Evolutionary conservation across 169 alveolate species (phyloP), one percentile per base, ranked within the genome.

Genomic region (Theileria parva): DNA sequence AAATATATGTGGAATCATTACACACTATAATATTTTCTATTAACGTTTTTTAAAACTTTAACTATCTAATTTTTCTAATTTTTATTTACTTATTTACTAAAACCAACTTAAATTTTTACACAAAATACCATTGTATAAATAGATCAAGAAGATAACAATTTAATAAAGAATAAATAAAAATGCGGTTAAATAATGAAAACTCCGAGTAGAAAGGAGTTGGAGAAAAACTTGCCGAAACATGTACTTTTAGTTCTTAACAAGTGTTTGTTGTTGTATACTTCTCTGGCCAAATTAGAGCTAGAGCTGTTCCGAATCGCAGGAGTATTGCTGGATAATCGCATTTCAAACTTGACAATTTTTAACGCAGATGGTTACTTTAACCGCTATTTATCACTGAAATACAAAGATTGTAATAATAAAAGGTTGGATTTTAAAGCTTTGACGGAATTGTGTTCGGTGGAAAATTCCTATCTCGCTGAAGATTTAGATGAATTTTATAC

Each of bases 301-400:
- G 74, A 28, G 59, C 25, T 83, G 44, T 51, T 83, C 68, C 27
- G 19, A 34, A 76, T 32, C 34, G 76, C 86, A 37, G 51, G 30
- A 17, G 63, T 59, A 8, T 55, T 83, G 70, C 0, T 74, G 23
- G 77, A 19, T 19, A 34, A 50, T 6, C 55, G 72, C 32, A 77
- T 83, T n/a, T 8, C 5, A 13, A 39, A 17, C 19, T 71, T 83
- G 44, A 83, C 89, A 19, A 19, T 83, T 34, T 83, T 63, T 39
- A 79, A 83, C 32, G n/a, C 73, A 53, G 73, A 74, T 15, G 86
- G 89, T 1, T 1, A 66, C 17, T 21, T 83, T 19, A 79, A 66
- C 9, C 70, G 34, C 19, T 65, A 66, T 34, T 77, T 83, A 32
- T 27, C 15, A 32, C 17, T 4, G 3, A 83, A 30, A n/a, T 83